Conservation (phyloP, 2,329 filamentous ascomycete species). For the Colletotrichum lupini region DNA sequence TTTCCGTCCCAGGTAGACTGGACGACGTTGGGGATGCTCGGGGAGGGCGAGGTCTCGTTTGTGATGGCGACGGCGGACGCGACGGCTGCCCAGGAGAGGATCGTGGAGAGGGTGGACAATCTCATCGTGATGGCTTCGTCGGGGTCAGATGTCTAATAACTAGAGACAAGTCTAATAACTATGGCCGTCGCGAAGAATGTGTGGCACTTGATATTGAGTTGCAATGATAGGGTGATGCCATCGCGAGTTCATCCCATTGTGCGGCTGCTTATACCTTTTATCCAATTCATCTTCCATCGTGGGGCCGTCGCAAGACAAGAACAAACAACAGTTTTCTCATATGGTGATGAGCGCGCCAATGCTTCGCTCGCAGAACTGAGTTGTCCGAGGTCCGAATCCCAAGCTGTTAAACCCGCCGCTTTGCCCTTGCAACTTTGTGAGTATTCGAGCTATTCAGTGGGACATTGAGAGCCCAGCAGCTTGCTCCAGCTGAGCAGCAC, state of each 20-base stretch:
- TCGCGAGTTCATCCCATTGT: not conserved
- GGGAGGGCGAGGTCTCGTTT: slow-evolving; percentile 26
- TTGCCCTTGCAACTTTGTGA: not conserved
- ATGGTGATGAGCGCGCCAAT: slow-evolving; percentile 35
- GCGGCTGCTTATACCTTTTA: not conserved
- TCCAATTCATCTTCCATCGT: not conserved
- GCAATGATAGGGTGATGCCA: not conserved
- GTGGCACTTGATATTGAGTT: not conserved
- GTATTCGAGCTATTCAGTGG: not conserved
- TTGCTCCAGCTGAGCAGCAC: not conserved
- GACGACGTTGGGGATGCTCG: slow-evolving; percentile 37
- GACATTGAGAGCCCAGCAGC: not conserved
- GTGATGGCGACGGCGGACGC: slow-evolving; percentile 25
- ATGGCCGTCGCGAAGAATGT: not conserved
- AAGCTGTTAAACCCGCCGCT: not conserved
- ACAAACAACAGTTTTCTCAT: not conserved
- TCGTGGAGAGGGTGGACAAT: slow-evolving; percentile 8
- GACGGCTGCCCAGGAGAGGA: slow-evolving; percentile 27
- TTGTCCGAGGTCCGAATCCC: slow-evolving; percentile 35
- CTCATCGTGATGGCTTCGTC: slow-evolving; percentile 14
- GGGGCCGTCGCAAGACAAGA: not conserved
- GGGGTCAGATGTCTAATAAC: not conserved
- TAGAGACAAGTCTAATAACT: slow-evolving; percentile 28
- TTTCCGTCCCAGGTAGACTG: slow-evolving; percentile 45
- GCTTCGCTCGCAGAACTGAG: slow-evolving; percentile 20